phyloP scores from a whole-genome alignment of 108 stramenopile genomes.

The Conticribra guillardii region DNA sequence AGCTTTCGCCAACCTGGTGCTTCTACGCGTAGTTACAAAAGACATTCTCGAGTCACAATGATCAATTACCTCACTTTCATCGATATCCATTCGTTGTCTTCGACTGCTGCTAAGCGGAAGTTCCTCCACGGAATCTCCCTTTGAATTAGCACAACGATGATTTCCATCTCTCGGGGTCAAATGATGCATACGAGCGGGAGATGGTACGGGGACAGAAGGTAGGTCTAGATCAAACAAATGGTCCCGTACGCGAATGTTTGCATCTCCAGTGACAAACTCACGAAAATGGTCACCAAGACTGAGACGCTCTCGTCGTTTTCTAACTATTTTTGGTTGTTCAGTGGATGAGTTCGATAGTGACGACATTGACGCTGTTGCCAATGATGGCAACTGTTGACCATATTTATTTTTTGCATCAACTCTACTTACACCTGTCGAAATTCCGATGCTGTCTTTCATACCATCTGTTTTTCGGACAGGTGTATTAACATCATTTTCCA shows the following conservation, averaged over 20 bases:
- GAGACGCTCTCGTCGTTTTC: slow-evolving; percentile 37
- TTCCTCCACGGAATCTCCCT: neutral
- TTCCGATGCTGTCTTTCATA: neutral
- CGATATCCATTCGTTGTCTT: neutral
- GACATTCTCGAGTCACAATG: slow-evolving; percentile 1
- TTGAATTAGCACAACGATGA: neutral
- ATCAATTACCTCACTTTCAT: slow-evolving; percentile 1
- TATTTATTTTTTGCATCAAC: too few species aligned
- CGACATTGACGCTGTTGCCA: neutral
- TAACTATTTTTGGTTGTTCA: neutral
- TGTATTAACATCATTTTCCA: too few species aligned
- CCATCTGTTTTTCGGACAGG: neutral
- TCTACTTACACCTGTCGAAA: too few species aligned
- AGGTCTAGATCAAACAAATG: slow-evolving; percentile 56
- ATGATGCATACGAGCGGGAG: slow-evolving; percentile 9
- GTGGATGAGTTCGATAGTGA: neutral
- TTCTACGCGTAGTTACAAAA: slow-evolving; percentile 30
- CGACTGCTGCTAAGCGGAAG: neutral
- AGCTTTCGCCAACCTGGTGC: slow-evolving; percentile 20
- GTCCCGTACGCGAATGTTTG: slow-evolving; percentile 51
- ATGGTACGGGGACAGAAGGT: slow-evolving; percentile 28
- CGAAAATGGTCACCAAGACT: slow-evolving; percentile 49
- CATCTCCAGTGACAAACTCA: slow-evolving; percentile 55
- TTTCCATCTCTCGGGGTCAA: neutral
- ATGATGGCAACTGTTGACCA: neutral